These are phyloP conservation scores for Diutina mesorugosa DNA, from an alignment of 1,139 yeast genomes.

Conservation along the genomic window DNA sequence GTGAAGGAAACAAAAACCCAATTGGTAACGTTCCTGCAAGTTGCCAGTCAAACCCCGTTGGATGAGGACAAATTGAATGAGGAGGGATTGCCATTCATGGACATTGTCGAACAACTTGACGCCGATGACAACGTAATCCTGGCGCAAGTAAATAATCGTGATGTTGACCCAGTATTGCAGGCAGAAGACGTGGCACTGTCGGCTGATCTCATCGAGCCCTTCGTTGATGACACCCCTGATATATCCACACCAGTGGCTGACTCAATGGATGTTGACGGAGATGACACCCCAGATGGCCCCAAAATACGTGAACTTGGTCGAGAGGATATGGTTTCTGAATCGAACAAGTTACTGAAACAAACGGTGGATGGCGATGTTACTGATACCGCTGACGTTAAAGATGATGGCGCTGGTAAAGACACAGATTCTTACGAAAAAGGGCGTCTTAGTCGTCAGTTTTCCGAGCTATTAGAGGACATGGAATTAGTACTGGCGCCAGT, in stretches of 20 bases:
- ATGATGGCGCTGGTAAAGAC: slow-evolving; percentile 57
- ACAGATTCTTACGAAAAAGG: neutral
- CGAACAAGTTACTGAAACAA: slow-evolving; percentile 57
- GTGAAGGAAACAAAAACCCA: slow-evolving; percentile 26
- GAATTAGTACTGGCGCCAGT: slow-evolving; percentile 13
- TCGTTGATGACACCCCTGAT: neutral
- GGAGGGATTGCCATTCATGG: slow-evolving; percentile 3
- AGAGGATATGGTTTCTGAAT: slow-evolving; percentile 21
- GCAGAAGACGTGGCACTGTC: neutral
- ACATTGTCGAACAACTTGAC: slow-evolving; percentile 1
- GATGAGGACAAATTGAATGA: slow-evolving; percentile 6
- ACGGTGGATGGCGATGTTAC: slow-evolving; percentile 50
- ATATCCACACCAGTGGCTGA: neutral
- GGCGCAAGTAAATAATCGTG: neutral
- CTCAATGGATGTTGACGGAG: neutral
- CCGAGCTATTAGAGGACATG: slow-evolving; percentile 37
- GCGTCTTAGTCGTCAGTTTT: neutral
- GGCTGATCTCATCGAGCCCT: neutral
- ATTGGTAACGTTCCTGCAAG: slow-evolving; percentile 15
- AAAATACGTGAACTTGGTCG: slow-evolving; percentile 7
- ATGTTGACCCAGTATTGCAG: neutral
- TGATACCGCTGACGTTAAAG: slow-evolving; percentile 49
- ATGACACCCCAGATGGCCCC: neutral
- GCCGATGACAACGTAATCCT: neutral
- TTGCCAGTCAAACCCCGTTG: slow-evolving; percentile 6